These are phyloP conservation scores for Sclerotinia minor DNA, from an alignment of 2,329 filamentous ascomycete genomes.

Conservation along the genomic window DNA sequence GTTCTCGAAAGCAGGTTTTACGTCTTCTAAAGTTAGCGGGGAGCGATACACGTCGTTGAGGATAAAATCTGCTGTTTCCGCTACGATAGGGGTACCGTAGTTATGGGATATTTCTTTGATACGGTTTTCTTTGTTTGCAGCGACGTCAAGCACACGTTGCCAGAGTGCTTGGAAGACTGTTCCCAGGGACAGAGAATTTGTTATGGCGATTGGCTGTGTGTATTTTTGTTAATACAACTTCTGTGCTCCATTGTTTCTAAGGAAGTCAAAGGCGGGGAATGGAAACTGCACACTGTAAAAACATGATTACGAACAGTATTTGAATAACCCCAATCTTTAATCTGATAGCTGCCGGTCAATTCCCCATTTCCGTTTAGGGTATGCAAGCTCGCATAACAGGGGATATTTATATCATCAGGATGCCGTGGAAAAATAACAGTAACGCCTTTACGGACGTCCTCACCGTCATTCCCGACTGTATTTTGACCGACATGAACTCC, in stretches of 20 bases:
- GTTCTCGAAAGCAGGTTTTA: constrained; percentile 54
- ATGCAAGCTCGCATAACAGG: constrained; percentile 39
- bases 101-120: constrained; percentile 37
- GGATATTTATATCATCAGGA: constrained; percentile 36
- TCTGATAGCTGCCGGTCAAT: constrained; percentile 38
- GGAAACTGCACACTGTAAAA: background rate
- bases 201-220: constrained; percentile 40
- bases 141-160: constrained; percentile 34
- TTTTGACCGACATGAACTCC: constrained; percentile 40
- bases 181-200: constrained; percentile 45
- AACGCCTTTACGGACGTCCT: constrained; percentile 36
- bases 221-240: background rate
- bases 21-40: constrained; percentile 53
- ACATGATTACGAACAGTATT: constrained; percentile 33
- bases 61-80: constrained; percentile 64
- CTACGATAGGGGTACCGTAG: constrained; percentile 53
- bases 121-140: constrained; percentile 25
- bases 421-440: constrained; percentile 39
- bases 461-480: constrained; percentile 35
- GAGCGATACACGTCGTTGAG: constrained; percentile 59
- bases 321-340: constrained; percentile 40
- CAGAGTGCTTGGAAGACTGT: constrained; percentile 41
- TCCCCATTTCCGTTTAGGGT: constrained; percentile 40
- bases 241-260: too few relatives aligned
- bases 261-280: too few relatives aligned